Evolutionary conservation across 768 basidiomycete species (phyloP), one percentile per base, ranked within the genome.

Genomic region (Boletus subcaerulescens): DNA sequence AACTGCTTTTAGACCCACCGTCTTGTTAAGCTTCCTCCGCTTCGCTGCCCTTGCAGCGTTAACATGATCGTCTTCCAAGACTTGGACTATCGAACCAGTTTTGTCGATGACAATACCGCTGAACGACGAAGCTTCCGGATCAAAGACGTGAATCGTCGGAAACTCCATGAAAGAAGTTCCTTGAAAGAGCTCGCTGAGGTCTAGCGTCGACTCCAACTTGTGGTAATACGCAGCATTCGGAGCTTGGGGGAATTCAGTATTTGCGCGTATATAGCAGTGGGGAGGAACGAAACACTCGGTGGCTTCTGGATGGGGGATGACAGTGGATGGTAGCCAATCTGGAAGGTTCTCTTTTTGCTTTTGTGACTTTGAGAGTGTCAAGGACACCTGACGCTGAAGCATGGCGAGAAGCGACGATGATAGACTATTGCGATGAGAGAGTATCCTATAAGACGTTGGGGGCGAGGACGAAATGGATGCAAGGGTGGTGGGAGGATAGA

Each of bases 111-210:
- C 62, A 10, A 74, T 74, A 8, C 83, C 86, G 9, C 69, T 71
- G 69, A 91, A 93, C 14, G 62, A 71, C 4, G 69, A 69, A 31
- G 84, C 71, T 18, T 67, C 74, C 22, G 72, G 80, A 45, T 86
- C 82, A 76, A 85, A 86, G 7, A 95, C 70, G 52, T 93, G 87
- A 43, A 96, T 82, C 2, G 85, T 85, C 8, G 93, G 93, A 64
- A 82, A 96, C 68, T 96, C 93, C 32, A 89, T 79, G 68, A 93
- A 93, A 29, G 81, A 74, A 41, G 82, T 88, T 47, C 82, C 71
- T 35, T 74, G 76, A 43, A 96, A 73, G 9, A 78, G 70, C 24
- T 66, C 62, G 11, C 66, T 62, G 26, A 95, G 74, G 22, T 77
- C 68, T 41, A 77, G 60, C 4, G 71, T 65, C 3, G 79, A 71